Percentiles rank a stretch among this genome's conserved stretches.
Conservation (phyloP, 352 stramenopile species). For the Phytopythium sindhum region DNA sequence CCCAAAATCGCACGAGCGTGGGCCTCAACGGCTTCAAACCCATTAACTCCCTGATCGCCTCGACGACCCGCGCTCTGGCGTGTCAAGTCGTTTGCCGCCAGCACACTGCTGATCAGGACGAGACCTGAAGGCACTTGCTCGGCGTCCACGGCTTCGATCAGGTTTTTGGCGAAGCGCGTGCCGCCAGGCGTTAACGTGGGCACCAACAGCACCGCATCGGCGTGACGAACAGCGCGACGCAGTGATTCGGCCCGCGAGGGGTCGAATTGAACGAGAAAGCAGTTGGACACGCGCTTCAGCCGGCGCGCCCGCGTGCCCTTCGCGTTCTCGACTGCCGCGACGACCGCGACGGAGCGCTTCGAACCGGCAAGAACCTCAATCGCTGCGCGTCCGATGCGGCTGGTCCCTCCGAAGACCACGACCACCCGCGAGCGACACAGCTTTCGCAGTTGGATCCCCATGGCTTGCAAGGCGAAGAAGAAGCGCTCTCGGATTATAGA, state of each 20-base stretch:
- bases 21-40: conserved; percentile 66
- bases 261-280: conserved; percentile 57
- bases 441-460: conserved; percentile 60
- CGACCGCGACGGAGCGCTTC: conserved; percentile 42
- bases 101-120: conserved; percentile 65
- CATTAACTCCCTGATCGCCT: conserved; percentile 20
- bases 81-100: conserved; percentile 43
- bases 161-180: conserved; percentile 59
- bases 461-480: conserved; percentile 7
- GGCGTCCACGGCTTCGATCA: conserved; percentile 48
- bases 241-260: conserved; percentile 44
- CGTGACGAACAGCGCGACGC: conserved; percentile 59
- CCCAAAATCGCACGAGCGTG: conserved; percentile 28
- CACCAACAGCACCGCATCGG: conserved; percentile 62
- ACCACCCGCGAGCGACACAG: conserved; percentile 55
- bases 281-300: conserved; percentile 51
- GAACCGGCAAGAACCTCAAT: conserved; percentile 46
- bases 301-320: conserved; percentile 46
- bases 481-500: not conserved
- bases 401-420: conserved; percentile 75
- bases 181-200: conserved; percentile 55
- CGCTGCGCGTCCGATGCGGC: conserved; percentile 50
- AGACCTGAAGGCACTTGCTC: conserved; percentile 45
- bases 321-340: conserved; percentile 52
- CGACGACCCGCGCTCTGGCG: conserved; percentile 8